phyloP scores from a whole-genome alignment of 2,329 filamentous ascomycete genomes.

The Hymenoscyphus linearis region DNA sequence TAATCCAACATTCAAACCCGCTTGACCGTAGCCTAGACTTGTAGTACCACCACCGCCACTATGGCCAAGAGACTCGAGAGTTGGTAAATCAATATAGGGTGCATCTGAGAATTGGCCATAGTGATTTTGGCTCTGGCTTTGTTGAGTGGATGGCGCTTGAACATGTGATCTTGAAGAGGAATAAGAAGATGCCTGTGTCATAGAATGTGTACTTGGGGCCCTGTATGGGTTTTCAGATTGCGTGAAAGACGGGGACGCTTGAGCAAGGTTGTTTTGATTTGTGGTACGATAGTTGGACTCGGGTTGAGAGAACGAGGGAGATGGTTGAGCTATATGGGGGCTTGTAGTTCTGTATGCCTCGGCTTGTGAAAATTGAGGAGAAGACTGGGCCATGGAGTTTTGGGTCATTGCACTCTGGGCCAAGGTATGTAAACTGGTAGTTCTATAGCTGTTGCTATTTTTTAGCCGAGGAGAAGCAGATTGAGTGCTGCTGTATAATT shows the following conservation, averaged over 20 bases:
- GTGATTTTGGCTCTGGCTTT: slow-evolving; percentile 27
- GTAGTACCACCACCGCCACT: slow-evolving; percentile 11
- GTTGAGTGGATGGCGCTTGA: slow-evolving; percentile 23
- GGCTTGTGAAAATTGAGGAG: slow-evolving; percentile 27
- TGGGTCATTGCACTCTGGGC: slow-evolving; percentile 24
- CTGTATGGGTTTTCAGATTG: slow-evolving; percentile 23
- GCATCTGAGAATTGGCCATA: slow-evolving; percentile 28
- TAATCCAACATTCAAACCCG: slow-evolving; percentile 8
- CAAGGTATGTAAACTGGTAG: slow-evolving; percentile 22
- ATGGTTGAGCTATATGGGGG: slow-evolving; percentile 28
- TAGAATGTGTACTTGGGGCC: slow-evolving; percentile 23
- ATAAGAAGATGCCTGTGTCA: slow-evolving; percentile 22
- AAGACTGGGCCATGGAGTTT: slow-evolving; percentile 24
- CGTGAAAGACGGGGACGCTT: slow-evolving; percentile 24
- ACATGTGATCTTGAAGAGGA: slow-evolving; percentile 21
- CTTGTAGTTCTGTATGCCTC: slow-evolving; percentile 30
- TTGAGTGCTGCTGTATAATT: slow-evolving; percentile 25
- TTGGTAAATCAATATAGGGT: slow-evolving; percentile 29
- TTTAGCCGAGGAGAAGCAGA: slow-evolving; percentile 29
- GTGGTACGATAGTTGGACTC: slow-evolving; percentile 22
- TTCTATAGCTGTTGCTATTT: slow-evolving; percentile 26
- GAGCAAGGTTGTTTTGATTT: slow-evolving; percentile 19
- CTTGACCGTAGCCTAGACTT: slow-evolving; percentile 15
- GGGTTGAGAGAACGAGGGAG: slow-evolving; percentile 27
- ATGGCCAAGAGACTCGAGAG: slow-evolving; percentile 28